phyloP scores from a whole-genome alignment of 2,329 filamentous ascomycete genomes.

The Xylaria sp. region DNA sequence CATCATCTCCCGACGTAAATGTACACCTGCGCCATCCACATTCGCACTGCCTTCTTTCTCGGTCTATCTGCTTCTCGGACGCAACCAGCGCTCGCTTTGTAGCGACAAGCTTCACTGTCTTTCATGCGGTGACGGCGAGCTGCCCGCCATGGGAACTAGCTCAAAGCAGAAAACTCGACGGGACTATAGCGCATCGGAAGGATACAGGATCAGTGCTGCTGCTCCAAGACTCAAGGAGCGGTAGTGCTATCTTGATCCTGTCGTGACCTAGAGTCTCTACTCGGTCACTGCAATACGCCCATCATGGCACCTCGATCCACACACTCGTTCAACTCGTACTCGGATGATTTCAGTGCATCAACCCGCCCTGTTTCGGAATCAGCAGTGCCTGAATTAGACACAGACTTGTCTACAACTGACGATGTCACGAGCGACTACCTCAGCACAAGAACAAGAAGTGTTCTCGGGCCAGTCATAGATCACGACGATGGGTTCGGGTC shows the following conservation, averaged over 20 bases:
- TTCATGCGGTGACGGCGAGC: slow-evolving; percentile 37
- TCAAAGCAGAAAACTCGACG: slow-evolving; percentile 36
- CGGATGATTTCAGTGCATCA: slow-evolving; percentile 41
- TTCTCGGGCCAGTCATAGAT: slow-evolving; percentile 42
- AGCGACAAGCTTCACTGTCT: slow-evolving; percentile 18
- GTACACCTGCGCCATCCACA: slow-evolving; percentile 12
- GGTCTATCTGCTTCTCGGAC: not conserved
- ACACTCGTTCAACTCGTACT: slow-evolving; percentile 43
- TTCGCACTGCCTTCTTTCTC: not conserved
- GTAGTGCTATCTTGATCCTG: slow-evolving; percentile 29
- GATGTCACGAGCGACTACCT: slow-evolving; percentile 49
- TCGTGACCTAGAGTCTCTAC: slow-evolving; percentile 27
- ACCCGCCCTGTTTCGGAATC: slow-evolving; percentile 42
- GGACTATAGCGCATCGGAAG: slow-evolving; percentile 39
- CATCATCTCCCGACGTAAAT: not conserved
- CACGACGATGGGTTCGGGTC: slow-evolving; percentile 42
- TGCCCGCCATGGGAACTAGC: slow-evolving; percentile 42
- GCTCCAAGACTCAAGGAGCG: slow-evolving; percentile 39
- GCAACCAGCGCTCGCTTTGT: not conserved
- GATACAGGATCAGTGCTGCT: slow-evolving; percentile 33
- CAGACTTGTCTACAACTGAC: slow-evolving; percentile 48
- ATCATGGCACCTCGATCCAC: slow-evolving; percentile 45
- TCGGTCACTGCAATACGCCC: slow-evolving; percentile 33
- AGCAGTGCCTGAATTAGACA: slow-evolving; percentile 46
- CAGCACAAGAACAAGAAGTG: slow-evolving; percentile 46